A percentile compares a stretch with the other conserved stretches of the same genome.
These are phyloP conservation scores for Oryza meyeriana DNA, from an alignment of 176 grass and related monocot genomes.

Conservation along the genomic window DNA sequence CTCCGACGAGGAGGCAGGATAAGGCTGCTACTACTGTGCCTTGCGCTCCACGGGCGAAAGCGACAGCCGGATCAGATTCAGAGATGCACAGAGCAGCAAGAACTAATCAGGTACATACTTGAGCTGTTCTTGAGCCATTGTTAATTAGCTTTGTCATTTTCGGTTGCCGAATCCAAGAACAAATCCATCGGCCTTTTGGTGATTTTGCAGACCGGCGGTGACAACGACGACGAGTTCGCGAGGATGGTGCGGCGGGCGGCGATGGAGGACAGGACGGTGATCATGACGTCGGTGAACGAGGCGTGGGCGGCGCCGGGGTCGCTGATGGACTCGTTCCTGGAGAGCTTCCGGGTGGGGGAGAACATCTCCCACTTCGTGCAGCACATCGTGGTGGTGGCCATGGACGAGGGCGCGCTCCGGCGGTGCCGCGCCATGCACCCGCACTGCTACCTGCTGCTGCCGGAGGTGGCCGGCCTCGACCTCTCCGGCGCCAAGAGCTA, in stretches of 20 bases:
- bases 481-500: slow-evolving; percentile 43
- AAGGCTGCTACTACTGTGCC: neutral
- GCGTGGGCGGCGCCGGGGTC: slow-evolving; percentile 59
- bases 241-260: slow-evolving; percentile 42
- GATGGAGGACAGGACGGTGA: slow-evolving; percentile 59
- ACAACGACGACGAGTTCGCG: slow-evolving; percentile 24
- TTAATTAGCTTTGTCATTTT: neutral
- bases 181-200: too few relatives aligned
- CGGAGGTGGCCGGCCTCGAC: slow-evolving; percentile 24
- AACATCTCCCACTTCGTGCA: slow-evolving; percentile 41
- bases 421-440: slow-evolving; percentile 50
- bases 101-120: neutral
- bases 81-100: neutral
- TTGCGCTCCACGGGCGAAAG: neutral
- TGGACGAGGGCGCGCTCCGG: slow-evolving; percentile 43
- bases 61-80: neutral
- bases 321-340: slow-evolving; percentile 65
- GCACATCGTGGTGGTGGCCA: slow-evolving; percentile 58
- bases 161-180: neutral
- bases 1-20: neutral
- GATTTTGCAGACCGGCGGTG: neutral
- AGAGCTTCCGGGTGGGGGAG: slow-evolving; percentile 60
- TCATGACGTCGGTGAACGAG: slow-evolving; percentile 62
- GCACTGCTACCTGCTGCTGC: slow-evolving; percentile 60
- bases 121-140: neutral